A percentile compares a stretch with the other conserved stretches of the same genome.
phyloP scores from a whole-genome alignment of 129 eudicot species.

The Apium graveolens region DNA sequence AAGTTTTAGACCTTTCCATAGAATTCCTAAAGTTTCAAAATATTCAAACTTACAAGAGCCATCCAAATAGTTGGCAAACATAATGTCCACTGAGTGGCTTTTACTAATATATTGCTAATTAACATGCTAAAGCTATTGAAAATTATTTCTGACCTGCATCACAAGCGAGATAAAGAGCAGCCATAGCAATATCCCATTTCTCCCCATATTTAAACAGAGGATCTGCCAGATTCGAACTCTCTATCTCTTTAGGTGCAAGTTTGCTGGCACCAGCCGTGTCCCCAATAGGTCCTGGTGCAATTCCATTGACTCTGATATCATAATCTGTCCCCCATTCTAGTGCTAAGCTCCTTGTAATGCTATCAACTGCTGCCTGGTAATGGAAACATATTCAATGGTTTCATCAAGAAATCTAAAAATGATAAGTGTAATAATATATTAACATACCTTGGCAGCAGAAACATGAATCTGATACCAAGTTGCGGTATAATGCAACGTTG shows the following conservation, averaged over 20 bases:
- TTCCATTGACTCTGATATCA: constrained; percentile 90
- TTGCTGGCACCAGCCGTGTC: constrained; percentile 84
- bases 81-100: neutral
- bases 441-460: constrained; percentile 87
- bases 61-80: neutral
- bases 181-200: constrained; percentile 92
- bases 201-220: constrained; percentile 81
- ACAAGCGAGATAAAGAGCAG: constrained; percentile 87
- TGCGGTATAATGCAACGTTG: constrained; percentile 92
- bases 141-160: constrained; percentile 52
- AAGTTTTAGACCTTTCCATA: neutral
- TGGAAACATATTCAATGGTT: neutral
- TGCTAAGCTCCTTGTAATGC: constrained; percentile 83
- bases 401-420: neutral
- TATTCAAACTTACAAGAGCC: too few relatives aligned
- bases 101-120: neutral
- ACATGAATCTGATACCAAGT: constrained; percentile 93
- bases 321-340: constrained; percentile 97
- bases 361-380: constrained; percentile 83
- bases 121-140: neutral
- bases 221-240: constrained; percentile 30
- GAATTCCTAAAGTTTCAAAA: too few relatives aligned
- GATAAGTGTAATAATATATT: neutral
- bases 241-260: constrained; percentile 64
- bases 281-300: constrained; percentile 91